Percentiles rank a stretch among this genome's conserved stretches.
These are phyloP conservation scores for Kodamaea sp. DNA, from an alignment of 1,139 yeast genomes.

Conservation along the genomic window DNA sequence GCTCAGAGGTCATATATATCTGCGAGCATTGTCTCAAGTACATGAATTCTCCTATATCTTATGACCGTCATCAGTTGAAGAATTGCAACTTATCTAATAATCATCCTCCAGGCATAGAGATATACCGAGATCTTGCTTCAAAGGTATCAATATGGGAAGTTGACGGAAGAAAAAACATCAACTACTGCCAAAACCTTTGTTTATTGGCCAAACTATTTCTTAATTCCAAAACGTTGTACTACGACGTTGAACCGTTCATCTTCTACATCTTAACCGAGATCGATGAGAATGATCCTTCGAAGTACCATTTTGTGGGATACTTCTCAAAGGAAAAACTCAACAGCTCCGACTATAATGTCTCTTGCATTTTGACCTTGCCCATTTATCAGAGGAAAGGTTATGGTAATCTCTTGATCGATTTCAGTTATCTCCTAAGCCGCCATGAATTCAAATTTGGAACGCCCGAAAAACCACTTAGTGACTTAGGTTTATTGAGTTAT, in stretches of 20 bases:
- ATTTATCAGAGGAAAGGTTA: constrained; percentile 86
- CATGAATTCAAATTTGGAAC: constrained; percentile 82
- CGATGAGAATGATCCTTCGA: constrained; percentile 47
- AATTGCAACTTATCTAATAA: constrained; percentile 55
- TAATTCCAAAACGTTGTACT: constrained; percentile 87
- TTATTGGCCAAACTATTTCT: constrained; percentile 84
- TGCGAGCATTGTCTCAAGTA: constrained; percentile 88
- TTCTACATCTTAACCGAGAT: constrained; percentile 81
- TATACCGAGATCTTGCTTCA: constrained; percentile 61
- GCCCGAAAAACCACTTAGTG: constrained; percentile 93
- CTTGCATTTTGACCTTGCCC: constrained; percentile 90
- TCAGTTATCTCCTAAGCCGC: constrained; percentile 77
- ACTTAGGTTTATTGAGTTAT: constrained; percentile 81
- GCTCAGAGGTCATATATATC: constrained; percentile 61
- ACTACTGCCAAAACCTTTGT: constrained; percentile 88
- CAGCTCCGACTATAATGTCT: constrained; percentile 75
- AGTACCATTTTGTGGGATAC: constrained; percentile 87
- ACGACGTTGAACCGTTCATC: constrained; percentile 93
- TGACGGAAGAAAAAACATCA: constrained; percentile 82
- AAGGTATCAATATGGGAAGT: constrained; percentile 80
- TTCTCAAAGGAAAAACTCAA: constrained; percentile 86
- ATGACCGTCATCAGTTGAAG: constrained; percentile 70
- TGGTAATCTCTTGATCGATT: constrained; percentile 85
- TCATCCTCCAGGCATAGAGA: constrained; percentile 91
- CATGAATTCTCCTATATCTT: constrained; percentile 68